A percentile compares a stretch with the other conserved stretches of the same genome.
Evolutionary conservation across 352 stramenopile genomes (phyloP).

Genomic region (Phytophthora europaea): DNA sequence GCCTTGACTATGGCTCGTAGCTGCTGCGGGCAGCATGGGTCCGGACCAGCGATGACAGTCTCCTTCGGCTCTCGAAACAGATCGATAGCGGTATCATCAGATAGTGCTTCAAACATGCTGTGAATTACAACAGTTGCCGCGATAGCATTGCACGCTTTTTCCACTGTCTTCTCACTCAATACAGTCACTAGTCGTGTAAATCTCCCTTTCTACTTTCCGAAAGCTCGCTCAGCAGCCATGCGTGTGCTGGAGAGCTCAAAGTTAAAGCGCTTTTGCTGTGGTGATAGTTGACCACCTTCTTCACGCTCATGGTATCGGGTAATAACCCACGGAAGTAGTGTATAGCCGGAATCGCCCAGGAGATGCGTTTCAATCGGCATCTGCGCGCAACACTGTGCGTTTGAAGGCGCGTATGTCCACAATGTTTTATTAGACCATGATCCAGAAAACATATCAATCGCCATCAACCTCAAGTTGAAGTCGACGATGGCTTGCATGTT

Average conservation of each 20-base stretch:
- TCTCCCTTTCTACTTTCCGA: background rate
- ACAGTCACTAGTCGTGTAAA: background rate
- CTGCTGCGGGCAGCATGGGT: background rate
- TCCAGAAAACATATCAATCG: background rate
- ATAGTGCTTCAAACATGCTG: background rate
- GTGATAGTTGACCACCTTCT: background rate
- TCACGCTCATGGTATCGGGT: background rate
- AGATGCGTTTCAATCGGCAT: background rate
- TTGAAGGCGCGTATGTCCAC: background rate
- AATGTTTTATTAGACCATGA: background rate
- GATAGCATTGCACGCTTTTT: background rate
- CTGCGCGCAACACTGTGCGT: background rate
- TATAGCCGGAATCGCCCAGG: background rate
- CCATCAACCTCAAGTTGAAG: background rate
- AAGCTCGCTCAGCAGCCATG: background rate
- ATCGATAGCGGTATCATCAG: background rate
- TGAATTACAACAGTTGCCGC: background rate
- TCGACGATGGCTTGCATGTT: background rate
- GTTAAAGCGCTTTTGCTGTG: background rate
- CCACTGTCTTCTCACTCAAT: background rate
- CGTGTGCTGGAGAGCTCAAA: background rate
- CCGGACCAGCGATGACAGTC: background rate
- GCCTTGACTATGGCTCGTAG: background rate
- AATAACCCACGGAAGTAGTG: background rate
- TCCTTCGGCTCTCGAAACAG: background rate